phyloP scores from a whole-genome alignment of 805 yeast genomes.

The Schizosaccharomyces osmophilus region DNA sequence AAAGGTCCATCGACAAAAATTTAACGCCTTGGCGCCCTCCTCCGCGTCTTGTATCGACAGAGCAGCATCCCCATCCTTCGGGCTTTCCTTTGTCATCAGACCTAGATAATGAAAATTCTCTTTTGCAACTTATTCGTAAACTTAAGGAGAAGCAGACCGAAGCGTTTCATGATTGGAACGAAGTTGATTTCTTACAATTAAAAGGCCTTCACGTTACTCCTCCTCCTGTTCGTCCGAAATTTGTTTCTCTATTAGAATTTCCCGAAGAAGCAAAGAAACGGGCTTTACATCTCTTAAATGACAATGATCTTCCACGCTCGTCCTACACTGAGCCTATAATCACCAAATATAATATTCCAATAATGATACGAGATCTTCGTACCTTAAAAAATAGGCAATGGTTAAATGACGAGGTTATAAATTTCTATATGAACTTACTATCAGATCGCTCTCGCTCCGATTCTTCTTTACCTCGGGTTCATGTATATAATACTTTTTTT shows the following conservation, averaged over 20 bases:
- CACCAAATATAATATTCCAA: slow-evolving; percentile 24
- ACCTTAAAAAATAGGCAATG: slow-evolving; percentile 51
- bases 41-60: not conserved
- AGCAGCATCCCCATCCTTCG: not conserved
- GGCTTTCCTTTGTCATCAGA: not conserved
- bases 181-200: not conserved
- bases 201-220: not conserved
- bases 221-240: not conserved
- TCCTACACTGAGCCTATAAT: slow-evolving; percentile 12
- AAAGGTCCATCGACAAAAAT: not conserved
- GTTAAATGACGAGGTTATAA: slow-evolving; percentile 82
- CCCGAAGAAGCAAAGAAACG: slow-evolving; percentile 4
- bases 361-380: slow-evolving; percentile 38
- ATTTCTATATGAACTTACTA: slow-evolving; percentile 41
- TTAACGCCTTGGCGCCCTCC: not conserved
- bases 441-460: slow-evolving; percentile 17
- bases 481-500: slow-evolving; percentile 73
- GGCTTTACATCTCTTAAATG: slow-evolving; percentile 16
- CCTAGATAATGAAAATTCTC: not conserved
- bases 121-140: not conserved
- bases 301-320: slow-evolving; percentile 12
- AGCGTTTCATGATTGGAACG: not conserved
- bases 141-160: not conserved
- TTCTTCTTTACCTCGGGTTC: slow-evolving; percentile 19
- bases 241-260: not conserved